Evolutionary conservation across 2,329 filamentous ascomycete genomes (phyloP).

Genomic region (Epichloe scottii): DNA sequence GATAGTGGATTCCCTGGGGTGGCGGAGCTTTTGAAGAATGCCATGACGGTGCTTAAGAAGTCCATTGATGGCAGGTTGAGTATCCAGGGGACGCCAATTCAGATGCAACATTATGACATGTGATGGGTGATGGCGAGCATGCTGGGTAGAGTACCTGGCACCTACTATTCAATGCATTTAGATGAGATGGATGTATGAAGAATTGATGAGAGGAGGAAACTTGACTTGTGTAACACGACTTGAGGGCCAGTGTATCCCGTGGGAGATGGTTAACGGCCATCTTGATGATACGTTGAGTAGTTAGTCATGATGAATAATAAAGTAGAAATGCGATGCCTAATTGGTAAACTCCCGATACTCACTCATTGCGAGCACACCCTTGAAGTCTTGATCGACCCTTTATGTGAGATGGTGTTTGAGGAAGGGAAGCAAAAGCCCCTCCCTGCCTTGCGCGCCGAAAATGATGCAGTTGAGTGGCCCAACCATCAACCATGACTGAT

Average conservation of each 20-base stretch:
- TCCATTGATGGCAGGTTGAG: constrained; percentile 21
- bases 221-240: too few species aligned
- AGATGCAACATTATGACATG: neutral
- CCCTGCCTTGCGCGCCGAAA: neutral
- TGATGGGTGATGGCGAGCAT: neutral
- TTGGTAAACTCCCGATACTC: too few species aligned
- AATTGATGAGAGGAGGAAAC: too few species aligned
- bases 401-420: constrained; percentile 3
- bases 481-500: neutral
- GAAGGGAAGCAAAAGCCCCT: neutral
- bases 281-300: too few species aligned
- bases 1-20: constrained; percentile 52
- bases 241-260: too few species aligned
- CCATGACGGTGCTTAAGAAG: constrained; percentile 62
- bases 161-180: too few species aligned
- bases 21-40: constrained; percentile 62
- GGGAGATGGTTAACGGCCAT: too few species aligned
- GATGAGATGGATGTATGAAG: too few species aligned
- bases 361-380: too few species aligned
- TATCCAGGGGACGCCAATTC: constrained; percentile 10
- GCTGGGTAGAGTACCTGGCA: constrained; percentile 17
- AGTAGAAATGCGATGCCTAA: too few species aligned
- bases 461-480: constrained; percentile 21
- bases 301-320: too few species aligned
- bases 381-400: too few species aligned